Base-by-base conservation (phyloP, 305 asterid species). In the Stenogyne calaminthoides region DNA sequence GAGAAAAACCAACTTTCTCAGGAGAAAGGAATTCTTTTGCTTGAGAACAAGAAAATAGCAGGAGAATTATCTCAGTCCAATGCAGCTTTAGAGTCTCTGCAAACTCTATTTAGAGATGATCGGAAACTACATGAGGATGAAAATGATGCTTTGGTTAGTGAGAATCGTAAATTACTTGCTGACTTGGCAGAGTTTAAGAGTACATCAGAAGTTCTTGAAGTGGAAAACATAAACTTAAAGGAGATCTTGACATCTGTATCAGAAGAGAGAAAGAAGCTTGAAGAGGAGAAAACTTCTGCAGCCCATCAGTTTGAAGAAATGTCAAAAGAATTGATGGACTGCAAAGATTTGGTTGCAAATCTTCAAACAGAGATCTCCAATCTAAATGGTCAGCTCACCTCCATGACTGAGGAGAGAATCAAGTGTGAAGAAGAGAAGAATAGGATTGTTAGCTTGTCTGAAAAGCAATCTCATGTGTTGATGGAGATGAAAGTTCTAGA, bases 361-460 rank as follows among this genome's bases (percentile, higher is more conserved):
- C 92, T 87, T 79, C 91, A 84, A 81, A 77, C 63, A 69, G 92
- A 89, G 76, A 78, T 89, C 80, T 76, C 88, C 49, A 73, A 81
- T 72, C 75, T 80, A 74, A 82, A 77, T 29, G 79, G 76, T 67
- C 77, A 34, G 36, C 80, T 87, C 67, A 69, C 65, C 11, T 80
- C 83, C 19, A 73, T 85, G 46, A 80, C 76, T 54, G 91, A 82
- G 76, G 89, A 84, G 72, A 88, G 74, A 77, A 85, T 75, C 80
- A 86, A 70, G 80, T 81, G 81, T 77, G 88, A 82, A 74, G 86
- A 85, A 73, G 96, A 87, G 85, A 86, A 82, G 60, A 76, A 76
- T 58, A 62, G 62, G 32, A 56, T 88, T 64, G 70, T 64, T 67
- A 69, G 58, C 19, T 84, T 86, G 73, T 84, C 79, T 73, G 91